These are phyloP conservation scores for Ogataea neopini DNA, from an alignment of 805 yeast species.

Conservation along the genomic window DNA sequence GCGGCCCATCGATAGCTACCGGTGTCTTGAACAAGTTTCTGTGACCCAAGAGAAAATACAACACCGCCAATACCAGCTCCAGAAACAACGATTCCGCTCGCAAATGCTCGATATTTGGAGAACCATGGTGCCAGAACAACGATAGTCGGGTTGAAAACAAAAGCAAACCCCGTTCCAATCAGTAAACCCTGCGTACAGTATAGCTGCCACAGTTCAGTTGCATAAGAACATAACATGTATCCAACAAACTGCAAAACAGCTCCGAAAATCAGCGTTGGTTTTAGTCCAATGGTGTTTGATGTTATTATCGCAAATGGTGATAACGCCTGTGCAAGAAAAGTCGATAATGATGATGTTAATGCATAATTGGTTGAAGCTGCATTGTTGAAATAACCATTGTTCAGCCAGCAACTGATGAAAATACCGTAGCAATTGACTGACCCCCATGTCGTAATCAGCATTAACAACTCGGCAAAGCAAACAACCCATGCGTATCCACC, in stretches of 20 bases:
- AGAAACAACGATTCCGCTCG: constrained; percentile 39
- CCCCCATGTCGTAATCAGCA: constrained; percentile 62
- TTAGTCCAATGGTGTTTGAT: constrained; percentile 22
- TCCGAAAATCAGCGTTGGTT: constrained; percentile 36
- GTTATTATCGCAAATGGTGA: constrained; percentile 24
- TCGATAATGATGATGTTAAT: constrained; percentile 50
- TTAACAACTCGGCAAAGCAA: constrained; percentile 43
- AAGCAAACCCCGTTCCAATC: constrained; percentile 50
- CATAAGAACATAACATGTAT: constrained; percentile 52
- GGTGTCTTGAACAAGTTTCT: constrained; percentile 39
- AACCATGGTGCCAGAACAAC: constrained; percentile 57
- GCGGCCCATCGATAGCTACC: constrained; percentile 47
- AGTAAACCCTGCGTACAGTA: constrained; percentile 54
- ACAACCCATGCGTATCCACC: constrained; percentile 66
- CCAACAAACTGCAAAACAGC: constrained; percentile 45
- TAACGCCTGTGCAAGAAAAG: constrained; percentile 25
- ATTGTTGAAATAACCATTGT: constrained; percentile 47
- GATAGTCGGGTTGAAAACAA: constrained; percentile 54
- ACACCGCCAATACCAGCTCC: constrained; percentile 49
- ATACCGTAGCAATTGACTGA: constrained; percentile 61
- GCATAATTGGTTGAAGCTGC: constrained; percentile 60
- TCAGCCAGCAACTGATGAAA: constrained; percentile 53
- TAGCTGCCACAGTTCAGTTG: constrained; percentile 50
- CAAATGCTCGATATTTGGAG: constrained; percentile 44
- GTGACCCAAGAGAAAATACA: constrained; percentile 35